Evolutionary conservation across 768 basidiomycete species (phyloP).

Genomic region (Lactarius hatsudake): DNA sequence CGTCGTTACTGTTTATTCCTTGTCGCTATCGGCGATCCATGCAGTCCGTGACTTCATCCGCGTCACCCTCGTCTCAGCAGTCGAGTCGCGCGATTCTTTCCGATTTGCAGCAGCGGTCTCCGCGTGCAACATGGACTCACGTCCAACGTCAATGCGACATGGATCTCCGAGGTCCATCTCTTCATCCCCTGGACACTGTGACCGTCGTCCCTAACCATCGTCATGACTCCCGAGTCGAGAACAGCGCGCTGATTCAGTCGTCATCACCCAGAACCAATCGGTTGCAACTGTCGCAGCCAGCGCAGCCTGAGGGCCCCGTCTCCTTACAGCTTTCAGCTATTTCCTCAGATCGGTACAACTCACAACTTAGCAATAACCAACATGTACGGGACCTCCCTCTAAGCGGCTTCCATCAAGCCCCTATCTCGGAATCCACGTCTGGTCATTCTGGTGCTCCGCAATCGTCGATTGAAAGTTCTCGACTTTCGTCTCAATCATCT

Average conservation of each 20-base stretch:
- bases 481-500: conserved; percentile 51
- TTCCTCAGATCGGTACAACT: conserved; percentile 41
- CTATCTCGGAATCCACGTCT: conserved; percentile 34
- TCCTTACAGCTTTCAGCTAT: conserved; percentile 47
- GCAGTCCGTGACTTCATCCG: conserved; percentile 21
- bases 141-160: conserved; percentile 28
- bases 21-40: conserved; percentile 21
- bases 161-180: conserved; percentile 21
- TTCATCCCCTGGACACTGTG: conserved; percentile 6
- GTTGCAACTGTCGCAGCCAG: conserved; percentile 50
- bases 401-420: conserved; percentile 43
- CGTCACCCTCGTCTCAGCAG: conserved; percentile 19
- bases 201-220: conserved; percentile 16
- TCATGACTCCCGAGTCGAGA: conserved; percentile 29
- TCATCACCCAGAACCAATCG: conserved; percentile 49
- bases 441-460: conserved; percentile 41
- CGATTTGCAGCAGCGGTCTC: conserved; percentile 25
- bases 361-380: conserved; percentile 36
- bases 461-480: conserved; percentile 45
- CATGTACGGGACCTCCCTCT: conserved; percentile 49
- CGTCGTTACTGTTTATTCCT: conserved; percentile 1
- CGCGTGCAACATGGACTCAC: conserved; percentile 28
- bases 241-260: conserved; percentile 47
- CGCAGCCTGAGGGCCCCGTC: conserved; percentile 34
- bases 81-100: conserved; percentile 21